A percentile compares a stretch with the other conserved stretches of the same genome.
These are phyloP conservation scores for Aspergillus quadricinctus DNA, from an alignment of 2,329 filamentous ascomycete genomes.

Conservation along the genomic window DNA sequence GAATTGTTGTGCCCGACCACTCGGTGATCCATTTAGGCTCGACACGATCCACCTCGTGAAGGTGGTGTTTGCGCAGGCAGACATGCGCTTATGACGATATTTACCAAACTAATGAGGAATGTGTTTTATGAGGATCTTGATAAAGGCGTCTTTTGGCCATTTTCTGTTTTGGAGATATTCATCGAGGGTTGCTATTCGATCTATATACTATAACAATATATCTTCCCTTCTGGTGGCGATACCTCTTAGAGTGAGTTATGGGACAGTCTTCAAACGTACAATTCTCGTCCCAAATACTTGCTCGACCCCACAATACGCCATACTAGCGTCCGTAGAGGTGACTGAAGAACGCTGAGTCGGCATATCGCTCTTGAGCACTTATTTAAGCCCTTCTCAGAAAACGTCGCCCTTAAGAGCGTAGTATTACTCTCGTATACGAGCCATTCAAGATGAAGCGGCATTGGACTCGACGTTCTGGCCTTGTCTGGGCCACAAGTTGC, in stretches of 20 bases:
- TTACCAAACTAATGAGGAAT: background rate
- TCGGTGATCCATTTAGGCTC: background rate
- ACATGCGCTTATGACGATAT: background rate
- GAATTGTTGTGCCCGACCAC: conserved; percentile 14
- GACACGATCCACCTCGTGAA: background rate
- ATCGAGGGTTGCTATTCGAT: background rate
- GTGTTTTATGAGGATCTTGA: background rate
- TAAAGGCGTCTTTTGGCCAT: background rate
- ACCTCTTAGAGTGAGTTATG: background rate
- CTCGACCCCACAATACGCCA: too few relatives aligned
- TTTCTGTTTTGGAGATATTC: background rate
- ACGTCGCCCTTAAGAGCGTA: too few relatives aligned
- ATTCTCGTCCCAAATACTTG: background rate
- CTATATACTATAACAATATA: background rate
- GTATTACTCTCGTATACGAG: too few relatives aligned
- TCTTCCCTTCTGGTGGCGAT: background rate
- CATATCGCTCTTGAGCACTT: too few relatives aligned
- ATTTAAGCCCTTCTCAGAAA: too few relatives aligned
- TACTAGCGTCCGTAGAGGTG: background rate
- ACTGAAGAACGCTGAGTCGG: background rate
- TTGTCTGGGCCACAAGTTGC: background rate
- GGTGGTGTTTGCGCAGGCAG: background rate
- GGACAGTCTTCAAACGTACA: background rate
- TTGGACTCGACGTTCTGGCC: too few relatives aligned
- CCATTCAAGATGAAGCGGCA: too few relatives aligned